phyloP scores from a whole-genome alignment of 331 rosid genomes.

The Saraca asoca region DNA sequence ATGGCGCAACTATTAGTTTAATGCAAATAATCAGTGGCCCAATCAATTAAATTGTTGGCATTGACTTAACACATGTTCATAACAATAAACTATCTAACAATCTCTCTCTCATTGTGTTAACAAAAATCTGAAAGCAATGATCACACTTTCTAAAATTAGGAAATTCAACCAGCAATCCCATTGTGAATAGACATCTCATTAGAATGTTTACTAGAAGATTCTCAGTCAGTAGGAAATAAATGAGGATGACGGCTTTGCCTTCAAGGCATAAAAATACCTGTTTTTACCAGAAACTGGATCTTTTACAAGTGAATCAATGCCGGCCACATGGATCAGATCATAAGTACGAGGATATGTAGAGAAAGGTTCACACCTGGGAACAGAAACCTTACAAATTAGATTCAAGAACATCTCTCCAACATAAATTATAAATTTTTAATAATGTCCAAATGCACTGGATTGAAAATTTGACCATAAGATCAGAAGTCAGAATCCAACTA shows the following conservation, averaged over 20 bases:
- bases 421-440: background rate
- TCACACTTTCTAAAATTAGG: slow-evolving; percentile 15
- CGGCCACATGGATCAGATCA: slow-evolving; percentile 79
- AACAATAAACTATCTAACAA: too few relatives aligned
- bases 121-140: slow-evolving; percentile 12
- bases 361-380: slow-evolving; percentile 96
- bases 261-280: slow-evolving; percentile 53
- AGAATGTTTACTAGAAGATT: background rate
- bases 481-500: slow-evolving; percentile 8
- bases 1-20: too few relatives aligned
- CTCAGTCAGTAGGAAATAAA: slow-evolving; percentile 20
- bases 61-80: too few relatives aligned
- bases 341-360: slow-evolving; percentile 97
- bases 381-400: slow-evolving; percentile 35
- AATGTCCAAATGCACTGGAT: slow-evolving; percentile 10
- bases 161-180: background rate
- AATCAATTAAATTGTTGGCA: too few relatives aligned
- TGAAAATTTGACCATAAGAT: background rate
- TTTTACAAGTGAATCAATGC: slow-evolving; percentile 77
- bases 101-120: too few relatives aligned
- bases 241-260: background rate
- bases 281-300: slow-evolving; percentile 63
- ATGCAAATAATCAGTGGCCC: too few relatives aligned
- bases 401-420: slow-evolving; percentile 11
- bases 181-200: background rate